Evolutionary conservation across 2,329 filamentous ascomycete species (phyloP), one percentile per base, ranked within the genome.

Genomic region (Penicillium fuscoglaucum): DNA sequence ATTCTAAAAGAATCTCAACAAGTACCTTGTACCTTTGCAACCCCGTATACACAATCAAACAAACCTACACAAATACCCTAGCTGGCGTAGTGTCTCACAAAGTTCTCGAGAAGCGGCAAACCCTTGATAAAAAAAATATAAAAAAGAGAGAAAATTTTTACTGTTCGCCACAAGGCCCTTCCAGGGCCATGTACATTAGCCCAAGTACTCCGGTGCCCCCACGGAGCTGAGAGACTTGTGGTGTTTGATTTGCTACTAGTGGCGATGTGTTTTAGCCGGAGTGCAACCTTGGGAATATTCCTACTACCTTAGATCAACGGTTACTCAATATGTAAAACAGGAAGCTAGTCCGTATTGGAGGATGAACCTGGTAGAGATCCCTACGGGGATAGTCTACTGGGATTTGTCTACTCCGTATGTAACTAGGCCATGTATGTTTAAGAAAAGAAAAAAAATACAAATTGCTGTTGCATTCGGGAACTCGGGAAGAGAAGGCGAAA

Each of bases 381-480:
- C 5, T 24, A 46, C 41, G 13, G 31, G 33, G 35, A 37, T 50
- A 17, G 19, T 33, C 52, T 6, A 50, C 52, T 17, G 31, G 52
- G 52, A 40, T 19, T 24, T 19, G 17, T 43, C 33, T 37, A 26
- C 26, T 26, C 26, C 26, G 26, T 26, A 37, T 15, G 29, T 26
- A 49, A 49, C 19, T 31, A 44, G n/a, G 8, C 13, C 17, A 46
- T 46, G 21, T 26, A 45, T 28, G 51, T 53, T 6, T n/a, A n/a
- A 7, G 21, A 26, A 26, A 26, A 26, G 6, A 26, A 26, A n/a
- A 33, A 29, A 24, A 46, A 55, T 26, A 28, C 35, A 56, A 31
- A 45, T 52, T 48, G 33, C 26, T 31, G 54, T 57, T 52, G 55
- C 43, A 54, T 47, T 47, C 55, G 50, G 49, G 19, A 54, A 43